Evolutionary conservation across 371 early-diverging fungal genomes (phyloP).

Genomic region (Conidiobolus incongruus): DNA sequence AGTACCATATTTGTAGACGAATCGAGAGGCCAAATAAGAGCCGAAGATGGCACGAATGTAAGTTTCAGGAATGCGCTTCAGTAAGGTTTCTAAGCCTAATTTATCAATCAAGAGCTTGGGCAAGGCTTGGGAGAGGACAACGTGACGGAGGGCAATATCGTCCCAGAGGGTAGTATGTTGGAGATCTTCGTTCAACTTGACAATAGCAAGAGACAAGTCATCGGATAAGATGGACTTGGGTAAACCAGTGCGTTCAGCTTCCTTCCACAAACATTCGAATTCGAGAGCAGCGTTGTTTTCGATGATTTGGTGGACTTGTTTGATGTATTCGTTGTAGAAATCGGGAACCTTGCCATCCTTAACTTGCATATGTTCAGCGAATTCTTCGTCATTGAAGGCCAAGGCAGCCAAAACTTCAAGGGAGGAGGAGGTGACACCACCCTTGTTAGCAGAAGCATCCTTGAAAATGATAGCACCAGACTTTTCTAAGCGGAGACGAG

Average conservation of each 20-base stretch:
- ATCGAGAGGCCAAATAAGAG: constrained; percentile 75
- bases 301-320: constrained; percentile 75
- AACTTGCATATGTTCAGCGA: constrained; percentile 77
- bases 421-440: constrained; percentile 93
- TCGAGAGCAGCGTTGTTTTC: constrained; percentile 85
- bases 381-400: constrained; percentile 77
- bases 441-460: constrained; percentile 97
- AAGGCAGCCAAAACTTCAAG: constrained; percentile 89
- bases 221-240: constrained; percentile 78
- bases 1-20: constrained; percentile 89
- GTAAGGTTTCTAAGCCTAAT: constrained; percentile 63
- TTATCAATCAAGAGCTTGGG: constrained; percentile 74
- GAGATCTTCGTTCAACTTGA: constrained; percentile 76
- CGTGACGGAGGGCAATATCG: constrained; percentile 52
- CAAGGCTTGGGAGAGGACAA: constrained; percentile 76
- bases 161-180: constrained; percentile 85
- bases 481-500: constrained; percentile 85
- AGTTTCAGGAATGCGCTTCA: constrained; percentile 73
- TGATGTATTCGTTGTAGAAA: constrained; percentile 81
- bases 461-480: constrained; percentile 87
- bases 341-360: constrained; percentile 44
- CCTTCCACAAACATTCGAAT: constrained; percentile 88
- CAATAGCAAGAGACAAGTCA: constrained; percentile 76
- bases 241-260: constrained; percentile 42
- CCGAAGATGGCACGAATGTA: constrained; percentile 95